Conservation (phyloP, 2,329 filamentous ascomycete species). For the Fusarium sp. region DNA sequence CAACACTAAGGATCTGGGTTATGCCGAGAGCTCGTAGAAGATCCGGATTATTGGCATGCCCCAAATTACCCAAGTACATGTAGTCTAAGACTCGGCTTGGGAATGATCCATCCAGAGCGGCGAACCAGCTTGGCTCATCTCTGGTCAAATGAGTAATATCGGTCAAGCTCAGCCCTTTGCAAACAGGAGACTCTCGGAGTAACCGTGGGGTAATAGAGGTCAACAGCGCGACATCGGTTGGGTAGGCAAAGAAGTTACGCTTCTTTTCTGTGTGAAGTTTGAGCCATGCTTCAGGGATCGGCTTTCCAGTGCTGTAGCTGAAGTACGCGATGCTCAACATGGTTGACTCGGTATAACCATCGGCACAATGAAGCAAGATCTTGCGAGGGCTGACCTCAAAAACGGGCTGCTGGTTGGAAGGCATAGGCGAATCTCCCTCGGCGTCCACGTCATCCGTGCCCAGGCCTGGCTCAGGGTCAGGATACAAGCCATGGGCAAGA, state of each 20-base stretch:
- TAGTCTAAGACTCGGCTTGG: slow-evolving; percentile 91
- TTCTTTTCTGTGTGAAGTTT: slow-evolving; percentile 81
- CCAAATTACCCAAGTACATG: slow-evolving; percentile 95
- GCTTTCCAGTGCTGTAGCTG: slow-evolving; percentile 87
- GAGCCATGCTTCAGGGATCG: slow-evolving; percentile 88
- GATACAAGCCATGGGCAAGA: slow-evolving; percentile 74
- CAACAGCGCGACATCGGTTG: slow-evolving; percentile 87
- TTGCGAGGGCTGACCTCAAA: slow-evolving; percentile 62
- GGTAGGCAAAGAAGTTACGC: slow-evolving; percentile 97
- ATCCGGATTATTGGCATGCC: slow-evolving; percentile 93
- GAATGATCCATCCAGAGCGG: slow-evolving; percentile 86
- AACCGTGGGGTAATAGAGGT: slow-evolving; percentile 80
- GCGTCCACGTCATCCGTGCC: slow-evolving; percentile 41
- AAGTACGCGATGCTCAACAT: slow-evolving; percentile 91
- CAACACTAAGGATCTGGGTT: slow-evolving; percentile 87
- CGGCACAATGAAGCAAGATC: slow-evolving; percentile 90
- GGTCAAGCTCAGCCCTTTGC: slow-evolving; percentile 59
- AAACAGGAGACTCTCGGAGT: slow-evolving; percentile 74
- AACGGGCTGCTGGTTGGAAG: slow-evolving; percentile 24
- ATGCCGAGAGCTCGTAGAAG: slow-evolving; percentile 85
- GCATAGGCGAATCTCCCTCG: slow-evolving; percentile 45
- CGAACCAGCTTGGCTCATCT: slow-evolving; percentile 81
- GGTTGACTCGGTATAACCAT: slow-evolving; percentile 96
- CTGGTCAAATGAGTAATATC: slow-evolving; percentile 65
- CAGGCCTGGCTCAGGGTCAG: slow-evolving; percentile 53